Conservation (phyloP, 163 green algal species). For the Prototheca wickerhamii region DNA sequence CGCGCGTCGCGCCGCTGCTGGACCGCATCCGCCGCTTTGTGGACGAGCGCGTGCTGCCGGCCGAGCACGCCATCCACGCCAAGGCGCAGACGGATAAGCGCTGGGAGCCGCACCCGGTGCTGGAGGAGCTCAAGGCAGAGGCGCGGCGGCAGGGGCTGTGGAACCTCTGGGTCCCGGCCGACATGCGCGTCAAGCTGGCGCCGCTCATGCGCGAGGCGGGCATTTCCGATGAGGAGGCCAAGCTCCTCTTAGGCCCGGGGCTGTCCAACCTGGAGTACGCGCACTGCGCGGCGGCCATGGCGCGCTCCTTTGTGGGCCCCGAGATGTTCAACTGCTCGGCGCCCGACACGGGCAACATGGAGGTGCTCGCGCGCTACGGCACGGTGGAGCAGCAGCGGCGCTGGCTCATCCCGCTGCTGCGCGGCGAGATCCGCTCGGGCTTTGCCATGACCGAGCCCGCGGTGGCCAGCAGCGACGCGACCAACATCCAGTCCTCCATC, state of each 20-base stretch:
- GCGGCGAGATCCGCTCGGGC: constrained; percentile 79
- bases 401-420: constrained; percentile 92
- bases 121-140: constrained; percentile 71
- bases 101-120: constrained; percentile 76
- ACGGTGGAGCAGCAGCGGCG: constrained; percentile 66
- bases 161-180: constrained; percentile 90
- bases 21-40: constrained; percentile 57
- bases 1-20: constrained; percentile 30
- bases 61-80: constrained; percentile 52
- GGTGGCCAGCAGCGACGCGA: constrained; percentile 91
- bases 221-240: background rate
- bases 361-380: constrained; percentile 70
- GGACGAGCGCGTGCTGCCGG: constrained; percentile 51
- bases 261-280: constrained; percentile 86
- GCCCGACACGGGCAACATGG: constrained; percentile 92
- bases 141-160: constrained; percentile 68
- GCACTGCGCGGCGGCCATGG: constrained; percentile 78
- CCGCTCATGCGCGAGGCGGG: background rate
- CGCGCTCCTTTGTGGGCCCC: constrained; percentile 60
- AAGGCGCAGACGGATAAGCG: constrained; percentile 29
- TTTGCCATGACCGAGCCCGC: constrained; percentile 98
- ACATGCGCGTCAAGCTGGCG: constrained; percentile 15
- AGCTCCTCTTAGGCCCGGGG: constrained; percentile 46
- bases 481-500: constrained; percentile 82
- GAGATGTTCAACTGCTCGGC: constrained; percentile 99